These are phyloP conservation scores for Colletotrichum falcatum DNA, from an alignment of 2,329 filamentous ascomycete genomes.

Conservation along the genomic window DNA sequence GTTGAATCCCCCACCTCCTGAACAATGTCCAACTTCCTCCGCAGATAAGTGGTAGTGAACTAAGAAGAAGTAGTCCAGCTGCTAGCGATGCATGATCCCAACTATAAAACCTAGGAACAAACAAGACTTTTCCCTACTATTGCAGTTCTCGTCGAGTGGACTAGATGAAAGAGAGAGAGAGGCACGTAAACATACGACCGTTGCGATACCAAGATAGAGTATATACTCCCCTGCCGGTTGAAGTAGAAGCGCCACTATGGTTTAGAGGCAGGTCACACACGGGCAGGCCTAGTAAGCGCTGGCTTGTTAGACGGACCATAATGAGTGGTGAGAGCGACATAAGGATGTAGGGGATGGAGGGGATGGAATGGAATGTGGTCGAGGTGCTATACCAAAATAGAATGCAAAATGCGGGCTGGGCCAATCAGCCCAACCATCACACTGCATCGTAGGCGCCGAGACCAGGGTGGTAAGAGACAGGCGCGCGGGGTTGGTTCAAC, in stretches of 20 bases:
- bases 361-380: slow-evolving; percentile 24
- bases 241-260: slow-evolving; percentile 13
- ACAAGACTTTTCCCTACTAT: slow-evolving; percentile 22
- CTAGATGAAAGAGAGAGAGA: slow-evolving; percentile 23
- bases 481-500: slow-evolving; percentile 41
- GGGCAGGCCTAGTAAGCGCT: slow-evolving; percentile 40
- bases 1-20: slow-evolving; percentile 1
- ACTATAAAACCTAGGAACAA: slow-evolving; percentile 19
- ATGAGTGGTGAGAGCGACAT: slow-evolving; percentile 36
- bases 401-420: slow-evolving; percentile 33
- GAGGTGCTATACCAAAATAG: slow-evolving; percentile 38
- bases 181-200: slow-evolving; percentile 20
- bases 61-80: slow-evolving; percentile 30
- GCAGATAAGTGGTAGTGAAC: slow-evolving; percentile 19
- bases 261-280: slow-evolving; percentile 25
- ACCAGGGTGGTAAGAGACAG: slow-evolving; percentile 36
- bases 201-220: slow-evolving; percentile 34
- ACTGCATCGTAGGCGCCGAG: slow-evolving; percentile 47
- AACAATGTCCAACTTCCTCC: slow-evolving; percentile 11
- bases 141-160: slow-evolving; percentile 13
- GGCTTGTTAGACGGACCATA: slow-evolving; percentile 21
- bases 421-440: slow-evolving; percentile 50
- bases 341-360: slow-evolving; percentile 39
- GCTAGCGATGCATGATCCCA: slow-evolving; percentile 39
- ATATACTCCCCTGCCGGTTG: slow-evolving; percentile 36